Evolutionary conservation across 1,284 basidiomycete genomes (phyloP).

Genomic region (Hypsizygus ulmarius): DNA sequence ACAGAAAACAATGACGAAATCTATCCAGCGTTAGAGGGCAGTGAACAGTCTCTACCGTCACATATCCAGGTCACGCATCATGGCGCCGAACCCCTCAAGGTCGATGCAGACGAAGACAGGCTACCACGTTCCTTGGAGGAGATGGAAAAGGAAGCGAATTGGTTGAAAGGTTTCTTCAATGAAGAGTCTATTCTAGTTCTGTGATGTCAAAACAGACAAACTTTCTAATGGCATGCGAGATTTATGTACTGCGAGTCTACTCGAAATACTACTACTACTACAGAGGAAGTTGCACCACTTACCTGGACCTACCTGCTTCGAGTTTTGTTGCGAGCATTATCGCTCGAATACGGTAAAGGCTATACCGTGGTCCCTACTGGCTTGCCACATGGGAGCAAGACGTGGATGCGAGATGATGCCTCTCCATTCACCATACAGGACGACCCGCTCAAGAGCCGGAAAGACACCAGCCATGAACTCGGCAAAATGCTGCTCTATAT

Average conservation of each 20-base stretch:
- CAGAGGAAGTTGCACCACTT: no score
- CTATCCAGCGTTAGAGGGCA: constrained; percentile 73
- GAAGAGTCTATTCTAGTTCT: constrained; percentile 5
- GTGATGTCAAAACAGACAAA: no score
- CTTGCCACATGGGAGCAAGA: constrained; percentile 25
- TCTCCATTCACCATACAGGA: constrained; percentile 53
- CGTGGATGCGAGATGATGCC: constrained; percentile 32
- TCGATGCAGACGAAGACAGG: constrained; percentile 73
- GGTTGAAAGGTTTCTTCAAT: constrained; percentile 56
- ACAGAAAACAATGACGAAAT: constrained; percentile 70
- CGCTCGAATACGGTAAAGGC: constrained; percentile 1
- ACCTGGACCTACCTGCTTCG: background rate
- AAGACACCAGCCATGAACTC: constrained; percentile 36
- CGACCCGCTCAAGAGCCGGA: constrained; percentile 37
- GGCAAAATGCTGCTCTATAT: constrained; percentile 46
- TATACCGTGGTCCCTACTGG: constrained; percentile 15
- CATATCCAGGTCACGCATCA: constrained; percentile 30
- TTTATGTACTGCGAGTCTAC: no score
- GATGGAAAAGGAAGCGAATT: constrained; percentile 74
- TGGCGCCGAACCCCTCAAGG: constrained; percentile 36
- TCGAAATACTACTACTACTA: no score
- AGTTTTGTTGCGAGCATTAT: background rate
- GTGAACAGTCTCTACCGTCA: constrained; percentile 51
- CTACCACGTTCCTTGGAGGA: constrained; percentile 64
- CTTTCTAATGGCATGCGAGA: no score